Evolutionary conservation across 352 stramenopile species (phyloP).

Genomic region (Phytophthora sansomeana): DNA sequence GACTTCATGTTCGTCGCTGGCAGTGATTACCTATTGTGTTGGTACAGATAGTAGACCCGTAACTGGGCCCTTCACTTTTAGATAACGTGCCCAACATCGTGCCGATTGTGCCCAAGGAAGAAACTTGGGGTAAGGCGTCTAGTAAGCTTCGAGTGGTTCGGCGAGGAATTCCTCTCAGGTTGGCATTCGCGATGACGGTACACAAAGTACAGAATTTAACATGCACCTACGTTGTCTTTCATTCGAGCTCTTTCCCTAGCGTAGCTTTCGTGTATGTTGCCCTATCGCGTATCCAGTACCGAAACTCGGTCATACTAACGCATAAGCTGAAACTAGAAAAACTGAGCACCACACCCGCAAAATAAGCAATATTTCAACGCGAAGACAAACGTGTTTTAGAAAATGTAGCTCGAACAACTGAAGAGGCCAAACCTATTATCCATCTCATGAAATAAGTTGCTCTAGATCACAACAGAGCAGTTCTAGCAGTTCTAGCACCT

Average conservation of each 20-base stretch:
- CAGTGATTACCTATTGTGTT: conserved; percentile 6
- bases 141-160: conserved; percentile 4
- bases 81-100: conserved; percentile 1
- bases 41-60: not conserved
- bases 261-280: conserved; percentile 1
- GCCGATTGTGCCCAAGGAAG: not conserved
- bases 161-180: not conserved
- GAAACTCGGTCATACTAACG: not conserved
- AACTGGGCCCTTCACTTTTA: conserved; percentile 1
- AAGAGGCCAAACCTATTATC: conserved; percentile 1
- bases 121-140: not conserved
- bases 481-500: not conserved
- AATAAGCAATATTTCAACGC: conserved; percentile 5
- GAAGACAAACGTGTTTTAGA: conserved; percentile 1
- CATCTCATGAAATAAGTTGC: not conserved
- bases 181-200: not conserved
- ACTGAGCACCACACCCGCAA: conserved; percentile 1
- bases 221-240: conserved; percentile 1
- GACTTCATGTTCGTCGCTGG: not conserved
- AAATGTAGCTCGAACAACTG: not conserved
- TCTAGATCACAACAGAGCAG: conserved; percentile 3
- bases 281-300: not conserved
- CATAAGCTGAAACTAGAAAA: conserved; percentile 2
- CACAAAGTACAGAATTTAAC: conserved; percentile 8
- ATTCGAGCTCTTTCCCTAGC: not conserved